Evolutionary conservation across 495 filamentous ascomycete genomes (phyloP).

Genomic region (Terfezia boudieri): DNA sequence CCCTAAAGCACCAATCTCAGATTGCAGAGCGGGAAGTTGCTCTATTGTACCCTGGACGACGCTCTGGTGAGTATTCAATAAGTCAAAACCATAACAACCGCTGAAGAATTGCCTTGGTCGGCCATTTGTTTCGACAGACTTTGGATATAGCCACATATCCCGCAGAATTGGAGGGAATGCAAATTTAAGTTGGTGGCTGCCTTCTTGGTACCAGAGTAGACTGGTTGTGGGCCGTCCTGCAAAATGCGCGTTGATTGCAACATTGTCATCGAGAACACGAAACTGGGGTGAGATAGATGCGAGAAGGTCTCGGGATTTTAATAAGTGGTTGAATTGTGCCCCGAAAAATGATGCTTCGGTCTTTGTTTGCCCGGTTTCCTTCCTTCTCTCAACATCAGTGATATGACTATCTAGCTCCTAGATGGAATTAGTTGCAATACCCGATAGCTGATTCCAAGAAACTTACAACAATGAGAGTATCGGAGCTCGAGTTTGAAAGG

Average conservation of each 20-base stretch:
- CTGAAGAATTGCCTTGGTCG: not conserved
- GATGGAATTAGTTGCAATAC: conserved; percentile 20
- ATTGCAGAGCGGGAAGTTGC: conserved; percentile 12
- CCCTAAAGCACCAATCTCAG: conserved; percentile 15
- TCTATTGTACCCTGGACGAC: not conserved
- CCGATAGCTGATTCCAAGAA: not conserved
- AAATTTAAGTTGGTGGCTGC: not conserved
- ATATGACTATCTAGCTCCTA: conserved; percentile 35
- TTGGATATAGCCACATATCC: not conserved
- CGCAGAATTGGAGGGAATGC: not conserved
- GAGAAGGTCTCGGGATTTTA: conserved; percentile 10
- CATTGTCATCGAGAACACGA: conserved; percentile 3
- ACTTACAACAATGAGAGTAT: not conserved
- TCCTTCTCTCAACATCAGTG: conserved; percentile 25
- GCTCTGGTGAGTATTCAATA: not conserved
- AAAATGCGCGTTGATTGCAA: conserved; percentile 11
- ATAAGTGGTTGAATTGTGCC: conserved; percentile 9
- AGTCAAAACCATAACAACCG: not conserved
- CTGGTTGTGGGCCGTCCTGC: conserved; percentile 11
- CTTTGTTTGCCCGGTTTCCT: not conserved
- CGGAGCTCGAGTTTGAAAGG: conserved; percentile 21
- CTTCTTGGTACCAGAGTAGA: conserved; percentile 10
- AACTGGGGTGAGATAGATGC: not conserved
- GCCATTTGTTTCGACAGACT: not conserved
- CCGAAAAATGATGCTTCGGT: conserved; percentile 3